Percentiles rank a stretch among this genome's conserved stretches.
phyloP scores from a whole-genome alignment of 768 basidiomycete genomes.

The Pulveroboletus sp. region DNA sequence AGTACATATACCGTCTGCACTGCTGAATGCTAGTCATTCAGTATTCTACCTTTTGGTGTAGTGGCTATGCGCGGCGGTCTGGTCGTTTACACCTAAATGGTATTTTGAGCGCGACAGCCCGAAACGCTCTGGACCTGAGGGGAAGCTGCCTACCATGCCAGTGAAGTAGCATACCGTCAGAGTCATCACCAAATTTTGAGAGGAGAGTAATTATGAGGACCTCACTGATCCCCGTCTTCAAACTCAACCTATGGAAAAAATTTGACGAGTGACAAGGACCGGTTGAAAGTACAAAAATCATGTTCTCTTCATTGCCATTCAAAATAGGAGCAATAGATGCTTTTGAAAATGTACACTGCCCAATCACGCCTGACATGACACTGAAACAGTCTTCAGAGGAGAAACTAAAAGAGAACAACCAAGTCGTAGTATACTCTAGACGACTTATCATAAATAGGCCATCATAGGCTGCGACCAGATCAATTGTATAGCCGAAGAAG shows the following conservation, averaged over 20 bases:
- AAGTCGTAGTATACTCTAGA: too few relatives aligned
- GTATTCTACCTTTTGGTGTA: too few relatives aligned
- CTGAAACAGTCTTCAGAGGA: too few relatives aligned
- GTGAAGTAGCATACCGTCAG: conserved; percentile 27
- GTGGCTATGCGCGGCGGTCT: too few relatives aligned
- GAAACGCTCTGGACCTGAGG: background rate
- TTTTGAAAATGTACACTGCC: background rate
- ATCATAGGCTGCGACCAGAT: too few relatives aligned
- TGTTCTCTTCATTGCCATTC: background rate
- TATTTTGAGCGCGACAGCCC: background rate
- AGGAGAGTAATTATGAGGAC: conserved; percentile 36
- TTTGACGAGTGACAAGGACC: background rate
- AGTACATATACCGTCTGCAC: conserved; percentile 42
- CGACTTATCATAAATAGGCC: too few relatives aligned
- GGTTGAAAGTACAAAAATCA: conserved; percentile 8
- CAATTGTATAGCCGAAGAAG: too few relatives aligned
- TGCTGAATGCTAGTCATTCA: too few relatives aligned
- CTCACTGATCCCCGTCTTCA: conserved; percentile 34
- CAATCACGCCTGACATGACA: conserved; percentile 11
- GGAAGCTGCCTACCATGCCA: conserved; percentile 17
- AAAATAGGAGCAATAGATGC: background rate
- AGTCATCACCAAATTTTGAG: conserved; percentile 43
- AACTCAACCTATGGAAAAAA: conserved; percentile 37
- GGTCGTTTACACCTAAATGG: conserved; percentile 44
- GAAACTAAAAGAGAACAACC: too few relatives aligned